Evolutionary conservation across 192 early-diverging fungal species (phyloP).

Genomic region (Coemansia sp.): DNA sequence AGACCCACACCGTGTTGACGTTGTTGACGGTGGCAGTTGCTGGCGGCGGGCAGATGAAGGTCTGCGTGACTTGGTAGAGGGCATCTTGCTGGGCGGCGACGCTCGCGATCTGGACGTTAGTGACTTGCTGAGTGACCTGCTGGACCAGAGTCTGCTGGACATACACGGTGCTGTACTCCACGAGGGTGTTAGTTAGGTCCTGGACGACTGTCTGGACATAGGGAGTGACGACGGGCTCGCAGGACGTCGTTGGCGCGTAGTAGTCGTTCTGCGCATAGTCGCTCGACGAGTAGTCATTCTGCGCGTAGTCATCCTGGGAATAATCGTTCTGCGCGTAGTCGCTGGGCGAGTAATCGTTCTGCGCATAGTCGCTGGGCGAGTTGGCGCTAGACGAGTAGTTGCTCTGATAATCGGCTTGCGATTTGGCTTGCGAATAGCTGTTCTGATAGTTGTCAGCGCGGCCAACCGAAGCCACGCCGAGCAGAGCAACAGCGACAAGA

Average conservation of each 20-base stretch:
- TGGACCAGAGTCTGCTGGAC: slow-evolving; percentile 42
- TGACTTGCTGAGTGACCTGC: slow-evolving; percentile 31
- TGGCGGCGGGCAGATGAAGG: slow-evolving; percentile 45
- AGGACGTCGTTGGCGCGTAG: slow-evolving; percentile 27
- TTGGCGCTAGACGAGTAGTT: slow-evolving; percentile 12
- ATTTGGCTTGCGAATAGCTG: too few species aligned
- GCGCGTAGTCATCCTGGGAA: background rate
- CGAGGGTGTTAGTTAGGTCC: slow-evolving; percentile 39
- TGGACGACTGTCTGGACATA: slow-evolving; percentile 38
- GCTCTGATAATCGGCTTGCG: background rate
- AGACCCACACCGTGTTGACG: slow-evolving; percentile 49
- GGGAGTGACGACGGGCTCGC: slow-evolving; percentile 33
- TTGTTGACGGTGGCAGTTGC: slow-evolving; percentile 43
- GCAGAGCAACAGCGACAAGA: slow-evolving; percentile 20
- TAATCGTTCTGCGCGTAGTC: slow-evolving; percentile 9
- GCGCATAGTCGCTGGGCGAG: slow-evolving; percentile 6
- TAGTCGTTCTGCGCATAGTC: slow-evolving; percentile 4
- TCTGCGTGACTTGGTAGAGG: slow-evolving; percentile 54
- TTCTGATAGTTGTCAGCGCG: slow-evolving; percentile 3
- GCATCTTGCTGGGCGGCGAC: slow-evolving; percentile 41
- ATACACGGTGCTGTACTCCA: slow-evolving; percentile 45
- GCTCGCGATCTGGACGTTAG: slow-evolving; percentile 43
- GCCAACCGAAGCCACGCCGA: slow-evolving; percentile 33
- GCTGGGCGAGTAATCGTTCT: slow-evolving; percentile 10
- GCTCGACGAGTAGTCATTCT: background rate